Percentiles rank a stretch among this genome's conserved stretches.
Evolutionary conservation across 257 asterid species (phyloP).

Genomic region (Capsicum baccatum): DNA sequence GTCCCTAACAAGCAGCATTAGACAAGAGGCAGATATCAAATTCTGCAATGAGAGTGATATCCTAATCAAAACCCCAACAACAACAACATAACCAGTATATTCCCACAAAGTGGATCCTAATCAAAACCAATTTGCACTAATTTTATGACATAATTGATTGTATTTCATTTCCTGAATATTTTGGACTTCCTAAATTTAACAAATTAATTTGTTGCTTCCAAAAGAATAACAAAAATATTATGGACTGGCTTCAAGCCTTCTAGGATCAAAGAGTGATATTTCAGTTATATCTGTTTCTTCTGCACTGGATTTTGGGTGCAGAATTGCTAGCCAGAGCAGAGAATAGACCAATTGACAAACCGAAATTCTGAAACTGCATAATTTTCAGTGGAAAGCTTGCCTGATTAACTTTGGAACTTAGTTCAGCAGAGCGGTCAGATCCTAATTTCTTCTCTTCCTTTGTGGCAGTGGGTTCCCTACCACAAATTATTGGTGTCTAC

Average conservation of each 20-base stretch:
- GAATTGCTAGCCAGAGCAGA: slow-evolving; percentile 13
- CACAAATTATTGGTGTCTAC: slow-evolving; percentile 86
- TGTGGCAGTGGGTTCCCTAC: slow-evolving; percentile 89
- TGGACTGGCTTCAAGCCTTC: slow-evolving; percentile 17
- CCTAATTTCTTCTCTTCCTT: slow-evolving; percentile 84
- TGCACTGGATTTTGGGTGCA: background rate
- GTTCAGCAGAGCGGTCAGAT: slow-evolving; percentile 85
- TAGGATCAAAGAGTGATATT: background rate
- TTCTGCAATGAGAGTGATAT: slow-evolving; percentile 7
- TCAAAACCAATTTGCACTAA: slow-evolving; percentile 20
- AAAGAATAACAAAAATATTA: background rate
- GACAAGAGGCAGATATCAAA: background rate
- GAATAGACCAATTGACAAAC: background rate
- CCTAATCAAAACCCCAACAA: no score
- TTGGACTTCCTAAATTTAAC: background rate
- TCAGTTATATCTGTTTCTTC: background rate
- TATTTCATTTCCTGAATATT: background rate
- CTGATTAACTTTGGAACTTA: slow-evolving; percentile 92
- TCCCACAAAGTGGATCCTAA: background rate
- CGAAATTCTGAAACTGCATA: slow-evolving; percentile 25
- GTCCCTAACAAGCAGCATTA: slow-evolving; percentile 23
- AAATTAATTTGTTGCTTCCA: background rate
- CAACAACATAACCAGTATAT: no score
- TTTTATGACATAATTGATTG: background rate
- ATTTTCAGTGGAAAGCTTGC: slow-evolving; percentile 41